Evolutionary conservation across 106 monocot genomes (phyloP).

Genomic region (Dioscorea zingiberensis): DNA sequence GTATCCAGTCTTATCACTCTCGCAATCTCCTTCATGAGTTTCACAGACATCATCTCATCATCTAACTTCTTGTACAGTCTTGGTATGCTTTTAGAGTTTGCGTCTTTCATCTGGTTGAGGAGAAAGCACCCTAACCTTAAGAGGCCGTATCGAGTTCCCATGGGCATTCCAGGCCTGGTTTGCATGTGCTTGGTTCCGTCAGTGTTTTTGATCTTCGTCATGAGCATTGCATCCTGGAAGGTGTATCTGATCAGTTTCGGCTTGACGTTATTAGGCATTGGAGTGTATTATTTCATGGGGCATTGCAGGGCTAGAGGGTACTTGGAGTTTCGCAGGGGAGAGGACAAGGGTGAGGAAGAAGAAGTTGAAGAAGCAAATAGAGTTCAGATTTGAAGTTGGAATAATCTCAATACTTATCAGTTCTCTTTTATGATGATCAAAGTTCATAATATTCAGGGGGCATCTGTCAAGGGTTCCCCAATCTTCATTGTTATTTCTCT

Average conservation of each 20-base stretch:
- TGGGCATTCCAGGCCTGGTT: constrained; percentile 35
- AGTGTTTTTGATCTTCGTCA: constrained; percentile 57
- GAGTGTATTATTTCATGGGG: constrained; percentile 34
- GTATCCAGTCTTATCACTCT: constrained; percentile 63
- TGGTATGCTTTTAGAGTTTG: constrained; percentile 82
- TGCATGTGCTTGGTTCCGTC: constrained; percentile 68
- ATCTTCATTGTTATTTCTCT: no score
- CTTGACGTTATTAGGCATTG: constrained; percentile 40
- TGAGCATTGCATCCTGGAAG: constrained; percentile 55
- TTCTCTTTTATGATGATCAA: no score
- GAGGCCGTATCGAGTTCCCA: constrained; percentile 67
- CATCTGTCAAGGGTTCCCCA: no score
- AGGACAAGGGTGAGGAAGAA: constrained; percentile 15
- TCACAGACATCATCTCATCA: constrained; percentile 65
- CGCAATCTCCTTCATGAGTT: constrained; percentile 72
- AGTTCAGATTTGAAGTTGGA: no score
- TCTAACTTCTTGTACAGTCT: constrained; percentile 90
- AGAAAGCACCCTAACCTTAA: constrained; percentile 44
- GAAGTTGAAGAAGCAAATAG: no score
- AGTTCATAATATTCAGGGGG: no score
- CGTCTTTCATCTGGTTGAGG: constrained; percentile 67
- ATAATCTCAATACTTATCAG: no score
- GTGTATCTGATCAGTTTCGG: constrained; percentile 48
- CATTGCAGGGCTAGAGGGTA: constrained; percentile 36
- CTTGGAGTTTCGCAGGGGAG: constrained; percentile 31